Evolutionary conservation across 2,329 filamentous ascomycete species (phyloP), one percentile per base, ranked within the genome.

Genomic region (Phialophora expanda): DNA sequence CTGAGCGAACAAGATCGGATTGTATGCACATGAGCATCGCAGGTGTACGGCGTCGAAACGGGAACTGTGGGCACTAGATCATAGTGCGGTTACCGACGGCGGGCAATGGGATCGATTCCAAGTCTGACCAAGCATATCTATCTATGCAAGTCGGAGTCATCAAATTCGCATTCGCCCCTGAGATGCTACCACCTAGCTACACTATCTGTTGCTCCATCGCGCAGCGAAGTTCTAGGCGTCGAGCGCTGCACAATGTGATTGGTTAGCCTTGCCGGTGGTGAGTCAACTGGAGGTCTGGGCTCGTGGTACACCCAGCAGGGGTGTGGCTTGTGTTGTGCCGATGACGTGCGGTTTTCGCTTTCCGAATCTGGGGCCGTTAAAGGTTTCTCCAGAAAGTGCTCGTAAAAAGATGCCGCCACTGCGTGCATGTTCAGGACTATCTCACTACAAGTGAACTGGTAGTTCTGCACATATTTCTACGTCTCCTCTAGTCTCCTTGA

Each of bases 1-100:
- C 72, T 86, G 65, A 58, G 60, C 46, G 54, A 28, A 17, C 48
- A 2, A 9, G 28, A 12, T 34, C 3, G 24, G n/a, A 55, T 30
- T 32, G 20, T 22, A 53, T 48, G 53, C 24, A 61, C 50, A 46
- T 54, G 24, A 34, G 54, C 63, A 62, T 63, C 56, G 58, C 54
- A 6, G 65, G 53, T 38, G 58, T 41, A 54, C 20, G 51, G 30
- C 48, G 46, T 44, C 50, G 50, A 56, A 44, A 34, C 44, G 24
- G 48, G 20, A 17, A 61, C 48, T 22, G 48, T 28, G 53, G n/a
- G 46, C 48, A 61, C 48, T 30, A 14, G 14, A 54, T 26, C 20
- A 24, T 22, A 61, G n/a, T 48, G 58, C 48, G 46, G 30, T 54
- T 54, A 61, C 22, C 48, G n/a, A 61, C 48, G 58, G 58, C 20